A percentile compares a stretch with the other conserved stretches of the same genome.
These are phyloP conservation scores for Trichoderma guizhouense DNA, from an alignment of 2,329 filamentous ascomycete species.

Conservation along the genomic window DNA sequence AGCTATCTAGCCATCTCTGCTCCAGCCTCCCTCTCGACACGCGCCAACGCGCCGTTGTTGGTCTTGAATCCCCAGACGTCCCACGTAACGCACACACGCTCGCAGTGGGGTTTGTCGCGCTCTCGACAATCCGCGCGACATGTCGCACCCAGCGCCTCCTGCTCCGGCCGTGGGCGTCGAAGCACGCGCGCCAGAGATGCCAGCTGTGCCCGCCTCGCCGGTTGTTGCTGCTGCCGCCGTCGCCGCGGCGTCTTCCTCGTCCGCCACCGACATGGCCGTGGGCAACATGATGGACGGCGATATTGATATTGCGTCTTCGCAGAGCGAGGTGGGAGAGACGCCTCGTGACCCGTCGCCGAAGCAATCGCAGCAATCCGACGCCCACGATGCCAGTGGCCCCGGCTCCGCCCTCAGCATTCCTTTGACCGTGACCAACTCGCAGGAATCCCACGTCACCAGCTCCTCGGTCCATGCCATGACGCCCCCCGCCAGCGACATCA, in stretches of 20 bases:
- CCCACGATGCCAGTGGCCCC: conserved; percentile 11
- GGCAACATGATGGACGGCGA: not conserved
- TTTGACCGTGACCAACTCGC: conserved; percentile 25
- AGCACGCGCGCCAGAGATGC: conserved; percentile 2
- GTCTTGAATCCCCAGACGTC: not conserved
- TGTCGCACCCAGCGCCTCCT: conserved; percentile 20
- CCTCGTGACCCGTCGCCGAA: conserved; percentile 2
- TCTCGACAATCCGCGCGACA: conserved; percentile 18
- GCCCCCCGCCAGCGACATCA: conserved; percentile 28
- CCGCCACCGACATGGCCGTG: conserved; percentile 15
- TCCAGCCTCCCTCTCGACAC: not conserved
- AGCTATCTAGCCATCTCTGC: not conserved
- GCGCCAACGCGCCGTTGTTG: conserved; percentile 5
- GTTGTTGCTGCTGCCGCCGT: not conserved
- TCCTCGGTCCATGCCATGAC: conserved; percentile 29
- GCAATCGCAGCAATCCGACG: conserved; percentile 5
- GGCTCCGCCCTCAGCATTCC: conserved; percentile 21
- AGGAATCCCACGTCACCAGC: conserved; percentile 29
- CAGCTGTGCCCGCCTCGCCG: conserved; percentile 8
- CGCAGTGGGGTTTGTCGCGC: conserved; percentile 21
- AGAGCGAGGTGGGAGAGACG: conserved; percentile 7
- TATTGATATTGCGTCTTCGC: not conserved
- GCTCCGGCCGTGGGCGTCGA: conserved; percentile 2
- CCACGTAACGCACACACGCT: conserved; percentile 5
- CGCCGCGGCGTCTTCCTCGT: not conserved